Evolutionary conservation across 2,329 filamentous ascomycete genomes (phyloP), one percentile per base, ranked within the genome.

Genomic region (Lasiodiplodia sp.): DNA sequence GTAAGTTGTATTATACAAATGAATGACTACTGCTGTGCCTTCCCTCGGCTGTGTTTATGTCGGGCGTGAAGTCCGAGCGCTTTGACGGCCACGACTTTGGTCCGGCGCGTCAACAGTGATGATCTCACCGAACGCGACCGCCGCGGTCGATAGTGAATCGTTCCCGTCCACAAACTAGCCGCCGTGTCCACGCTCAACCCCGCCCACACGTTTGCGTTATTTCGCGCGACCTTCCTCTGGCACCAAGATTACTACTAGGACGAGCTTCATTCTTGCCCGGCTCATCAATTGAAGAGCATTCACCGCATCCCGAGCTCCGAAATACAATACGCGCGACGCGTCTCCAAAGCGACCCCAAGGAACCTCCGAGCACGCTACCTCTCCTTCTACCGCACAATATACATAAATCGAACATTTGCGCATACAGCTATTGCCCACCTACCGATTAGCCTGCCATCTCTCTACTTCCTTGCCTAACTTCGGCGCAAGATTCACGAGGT

Each of bases 11-110:
- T 21, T 11, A 62, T 34, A 47, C 23, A 28, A 47, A 8, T 62
- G 3, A 18, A 10, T 11, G 7, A 47, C n/a, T n/a, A 2, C 11
- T 8, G 16, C 21, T 2, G 4, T 53, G 25, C 23, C 28, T 11
- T 23, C 23, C n/a, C 21, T 52, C 8, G 8, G 25, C 49, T 21
- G 11, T 53, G 28, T 16, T 5, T 3, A 14, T n/a, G 28, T 16
- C 0, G 4, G 4, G 25, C 12, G 25, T 25, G 28, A 21, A 38
- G 28, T 12, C n/a, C 31, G 16, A 37, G 16, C 34, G n/a, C 34
- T 25, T 18, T 16, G 4, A 25, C 31, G 60, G 60, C 60, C 51
- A 64, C 47, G n/a, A 64, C 47, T 64, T 64, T n/a, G 2, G n/a
- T 18, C 18, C 18, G 7, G 28, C 25, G 40, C 25, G 44, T 51